Evolutionary conservation across 805 yeast species (phyloP).

Genomic region (Kazachstania taianensis): DNA sequence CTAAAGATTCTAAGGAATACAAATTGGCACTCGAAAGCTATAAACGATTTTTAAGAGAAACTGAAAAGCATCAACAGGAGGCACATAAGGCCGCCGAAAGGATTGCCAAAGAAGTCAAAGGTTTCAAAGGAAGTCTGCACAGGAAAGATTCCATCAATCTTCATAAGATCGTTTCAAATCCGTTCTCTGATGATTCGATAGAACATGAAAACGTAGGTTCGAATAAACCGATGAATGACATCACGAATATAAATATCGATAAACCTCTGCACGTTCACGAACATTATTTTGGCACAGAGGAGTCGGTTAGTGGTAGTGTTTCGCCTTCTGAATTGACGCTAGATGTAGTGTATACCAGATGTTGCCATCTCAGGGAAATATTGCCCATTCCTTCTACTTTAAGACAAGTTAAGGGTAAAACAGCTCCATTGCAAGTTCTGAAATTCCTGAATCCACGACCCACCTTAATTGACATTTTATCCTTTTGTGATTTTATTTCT

Average conservation of each 20-base stretch:
- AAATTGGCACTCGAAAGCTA: conserved; percentile 52
- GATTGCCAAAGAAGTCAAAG: conserved; percentile 55
- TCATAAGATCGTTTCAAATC: no score
- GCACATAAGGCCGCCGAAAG: conserved; percentile 65
- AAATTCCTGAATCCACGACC: conserved; percentile 83
- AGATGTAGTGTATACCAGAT: conserved; percentile 77
- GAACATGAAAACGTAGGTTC: no score
- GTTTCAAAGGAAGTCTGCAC: conserved; percentile 16
- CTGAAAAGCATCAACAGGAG: conserved; percentile 64
- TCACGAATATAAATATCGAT: conserved; percentile 37
- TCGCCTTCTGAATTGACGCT: conserved; percentile 24
- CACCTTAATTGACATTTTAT: conserved; percentile 74
- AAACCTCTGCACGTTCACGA: conserved; percentile 60
- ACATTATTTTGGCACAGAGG: conserved; percentile 37
- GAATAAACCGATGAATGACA: conserved; percentile 1
- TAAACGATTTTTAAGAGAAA: conserved; percentile 42
- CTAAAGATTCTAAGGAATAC: conserved; percentile 35
- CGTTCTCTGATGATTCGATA: neutral
- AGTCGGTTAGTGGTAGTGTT: conserved; percentile 11
- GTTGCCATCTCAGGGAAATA: conserved; percentile 87
- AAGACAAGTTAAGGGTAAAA: conserved; percentile 69
- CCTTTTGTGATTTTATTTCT: conserved; percentile 80
- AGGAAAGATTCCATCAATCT: no score
- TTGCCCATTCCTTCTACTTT: conserved; percentile 84
- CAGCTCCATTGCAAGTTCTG: conserved; percentile 61